Evolutionary conservation across 2,329 filamentous ascomycete species (phyloP).

Genomic region (Fusarium sp.): DNA sequence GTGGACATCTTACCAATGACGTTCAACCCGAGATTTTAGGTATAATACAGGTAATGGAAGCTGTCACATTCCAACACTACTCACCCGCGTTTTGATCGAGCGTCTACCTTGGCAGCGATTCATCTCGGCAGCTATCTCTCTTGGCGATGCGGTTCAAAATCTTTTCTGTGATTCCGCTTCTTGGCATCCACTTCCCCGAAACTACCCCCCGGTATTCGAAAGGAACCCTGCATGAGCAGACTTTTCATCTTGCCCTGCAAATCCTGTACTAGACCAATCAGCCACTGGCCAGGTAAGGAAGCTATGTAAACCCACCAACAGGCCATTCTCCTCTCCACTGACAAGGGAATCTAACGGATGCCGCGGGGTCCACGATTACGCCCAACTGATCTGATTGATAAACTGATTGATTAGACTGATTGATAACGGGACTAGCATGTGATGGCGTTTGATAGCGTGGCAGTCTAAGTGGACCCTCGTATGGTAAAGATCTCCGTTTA

Average conservation of each 20-base stretch:
- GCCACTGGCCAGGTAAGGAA: not conserved
- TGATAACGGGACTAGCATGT: constrained; percentile 3
- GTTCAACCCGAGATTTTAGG: too few relatives aligned
- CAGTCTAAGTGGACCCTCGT: not conserved
- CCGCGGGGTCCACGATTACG: not conserved
- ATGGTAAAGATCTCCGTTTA: not conserved
- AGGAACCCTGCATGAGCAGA: not conserved
- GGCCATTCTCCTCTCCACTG: too few relatives aligned
- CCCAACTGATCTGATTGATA: constrained; percentile 7
- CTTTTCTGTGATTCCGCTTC: too few relatives aligned
- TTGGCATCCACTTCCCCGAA: too few relatives aligned
- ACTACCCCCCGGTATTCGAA: not conserved
- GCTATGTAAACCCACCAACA: too few relatives aligned
- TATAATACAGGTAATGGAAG: too few relatives aligned
- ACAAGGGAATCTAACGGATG: not conserved
- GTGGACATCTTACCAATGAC: too few relatives aligned
- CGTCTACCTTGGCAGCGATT: too few relatives aligned
- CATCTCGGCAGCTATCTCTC: too few relatives aligned
- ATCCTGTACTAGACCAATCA: not conserved
- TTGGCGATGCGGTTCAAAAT: too few relatives aligned
- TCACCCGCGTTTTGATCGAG: too few relatives aligned
- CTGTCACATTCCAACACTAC: too few relatives aligned
- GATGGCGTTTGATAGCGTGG: not conserved
- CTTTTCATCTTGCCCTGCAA: not conserved
- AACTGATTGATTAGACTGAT: constrained; percentile 2